Base-by-base conservation (phyloP, 495 filamentous ascomycete species). In the Annulohypoxylon nitens region DNA sequence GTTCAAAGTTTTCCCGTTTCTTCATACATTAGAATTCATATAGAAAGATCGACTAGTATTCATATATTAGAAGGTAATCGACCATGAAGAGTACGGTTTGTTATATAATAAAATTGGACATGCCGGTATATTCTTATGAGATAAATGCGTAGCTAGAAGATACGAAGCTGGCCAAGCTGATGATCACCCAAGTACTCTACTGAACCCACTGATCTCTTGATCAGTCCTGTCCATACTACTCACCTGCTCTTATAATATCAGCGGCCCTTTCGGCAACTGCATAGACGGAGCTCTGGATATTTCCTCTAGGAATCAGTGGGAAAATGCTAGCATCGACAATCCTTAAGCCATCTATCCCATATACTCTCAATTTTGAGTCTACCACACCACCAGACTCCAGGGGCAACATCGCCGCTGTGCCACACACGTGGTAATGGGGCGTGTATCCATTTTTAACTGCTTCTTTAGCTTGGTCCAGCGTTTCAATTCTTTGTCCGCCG, bases 241-340 rank as follows among this genome's bases (percentile, higher is more conserved):
- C 9, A 30, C 57, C 37, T 10, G 57, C 14, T n/a, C 11, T 55
- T n/a, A 54, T 65, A 33, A 65, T 20, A 16, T 65, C 48, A 10
- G 62, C 50, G 14, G 81, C 87, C 73, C 82, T 86, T 78, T 89
- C 88, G 5, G 85, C 87, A 62, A 89, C 78, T 4, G 84, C 86
- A 76, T 86, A 89, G 18, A 88, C 80, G 16, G 81, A 82, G n/a
- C 74, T 78, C 61, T 82, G 74, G 43, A 84, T 77, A 76, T 88
- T 81, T 7, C 79, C 81, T 30, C 78, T 76, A 4, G 82, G 77
- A 37, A 82, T 79, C 16, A 85, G 61, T 12, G 87, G 85, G 11
- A 88, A 81, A 12, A 89, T 71, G 36, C 82, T 83, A 12, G 83
- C 80, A 80, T 88, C 87, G 0, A 85, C 86, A 6, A 89, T 83